Evolutionary conservation across 1,139 yeast genomes (phyloP).

Genomic region (Zygotorulaspora mrakii): DNA sequence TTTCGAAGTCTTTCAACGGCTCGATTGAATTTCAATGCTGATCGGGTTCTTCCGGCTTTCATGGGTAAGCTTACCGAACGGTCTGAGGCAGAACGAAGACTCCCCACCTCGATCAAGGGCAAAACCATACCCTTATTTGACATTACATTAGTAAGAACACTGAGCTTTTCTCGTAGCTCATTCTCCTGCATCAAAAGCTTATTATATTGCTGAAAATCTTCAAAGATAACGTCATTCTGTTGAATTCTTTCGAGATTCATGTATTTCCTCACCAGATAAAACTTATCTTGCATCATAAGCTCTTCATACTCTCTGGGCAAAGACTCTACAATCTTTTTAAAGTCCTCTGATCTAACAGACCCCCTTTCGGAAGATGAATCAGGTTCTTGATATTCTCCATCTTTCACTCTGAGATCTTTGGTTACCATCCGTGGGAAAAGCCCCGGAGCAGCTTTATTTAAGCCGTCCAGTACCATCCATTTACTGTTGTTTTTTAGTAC

Average conservation of each 20-base stretch:
- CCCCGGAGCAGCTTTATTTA: slow-evolving; percentile 20
- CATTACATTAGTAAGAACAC: slow-evolving; percentile 4
- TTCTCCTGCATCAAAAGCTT: slow-evolving; percentile 10
- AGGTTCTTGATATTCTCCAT: neutral
- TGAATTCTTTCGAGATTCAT: slow-evolving; percentile 8
- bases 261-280: slow-evolving; percentile 31
- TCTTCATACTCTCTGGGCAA: slow-evolving; percentile 14
- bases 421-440: slow-evolving; percentile 16
- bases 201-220: slow-evolving; percentile 11
- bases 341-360: slow-evolving; percentile 7
- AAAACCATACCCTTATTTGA: slow-evolving; percentile 11
- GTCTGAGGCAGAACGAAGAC: neutral
- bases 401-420: slow-evolving; percentile 1
- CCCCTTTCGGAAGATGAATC: slow-evolving; percentile 1
- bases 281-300: slow-evolving; percentile 24
- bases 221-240: slow-evolving; percentile 1
- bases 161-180: slow-evolving; percentile 9
- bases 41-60: neutral
- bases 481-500: neutral
- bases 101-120: slow-evolving; percentile 2
- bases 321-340: slow-evolving; percentile 9
- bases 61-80: neutral
- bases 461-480: slow-evolving; percentile 1
- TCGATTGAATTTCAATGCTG: neutral
- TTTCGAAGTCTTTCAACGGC: neutral